Percentiles rank a stretch among this genome's conserved stretches.
Evolutionary conservation across 169 alveolate genomes (phyloP).

Genomic region (Perkinsus chesapeaki): DNA sequence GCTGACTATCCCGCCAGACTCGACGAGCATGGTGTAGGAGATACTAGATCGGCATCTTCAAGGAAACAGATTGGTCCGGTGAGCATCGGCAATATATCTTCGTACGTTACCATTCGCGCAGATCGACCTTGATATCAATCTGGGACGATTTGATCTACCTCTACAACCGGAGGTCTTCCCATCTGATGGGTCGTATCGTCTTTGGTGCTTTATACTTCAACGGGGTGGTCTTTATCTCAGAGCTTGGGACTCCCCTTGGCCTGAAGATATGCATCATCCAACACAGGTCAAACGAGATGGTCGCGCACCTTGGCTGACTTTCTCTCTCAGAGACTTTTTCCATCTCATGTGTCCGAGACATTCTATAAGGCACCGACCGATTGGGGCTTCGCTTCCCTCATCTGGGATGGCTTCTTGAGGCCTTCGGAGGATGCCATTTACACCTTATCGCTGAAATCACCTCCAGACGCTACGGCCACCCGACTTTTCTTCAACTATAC

Average conservation of each 20-base stretch:
- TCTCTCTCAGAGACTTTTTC: not conserved
- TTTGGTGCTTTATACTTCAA: not conserved
- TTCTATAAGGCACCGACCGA: not conserved
- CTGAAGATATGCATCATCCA: not conserved
- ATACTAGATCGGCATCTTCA: not conserved
- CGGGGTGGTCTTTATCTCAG: not conserved
- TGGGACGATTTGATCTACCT: not conserved
- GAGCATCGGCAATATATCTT: not conserved
- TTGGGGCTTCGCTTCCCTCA: not conserved
- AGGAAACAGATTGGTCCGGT: not conserved
- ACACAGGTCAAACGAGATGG: not conserved
- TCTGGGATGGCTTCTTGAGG: not conserved
- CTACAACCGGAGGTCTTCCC: not conserved
- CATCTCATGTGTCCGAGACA: not conserved
- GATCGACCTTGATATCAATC: not conserved
- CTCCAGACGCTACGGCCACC: not conserved
- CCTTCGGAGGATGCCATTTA: not conserved
- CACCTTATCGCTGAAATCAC: not conserved
- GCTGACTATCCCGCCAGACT: not conserved
- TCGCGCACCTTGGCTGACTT: not conserved
- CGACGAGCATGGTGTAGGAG: not conserved
- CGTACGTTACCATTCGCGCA: not conserved
- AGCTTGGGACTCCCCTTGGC: not conserved
- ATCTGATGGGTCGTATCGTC: not conserved
- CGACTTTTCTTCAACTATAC: not conserved